Evolutionary conservation across 345 rosid genomes (phyloP).

Genomic region (Xanthoceras sorbifolium): DNA sequence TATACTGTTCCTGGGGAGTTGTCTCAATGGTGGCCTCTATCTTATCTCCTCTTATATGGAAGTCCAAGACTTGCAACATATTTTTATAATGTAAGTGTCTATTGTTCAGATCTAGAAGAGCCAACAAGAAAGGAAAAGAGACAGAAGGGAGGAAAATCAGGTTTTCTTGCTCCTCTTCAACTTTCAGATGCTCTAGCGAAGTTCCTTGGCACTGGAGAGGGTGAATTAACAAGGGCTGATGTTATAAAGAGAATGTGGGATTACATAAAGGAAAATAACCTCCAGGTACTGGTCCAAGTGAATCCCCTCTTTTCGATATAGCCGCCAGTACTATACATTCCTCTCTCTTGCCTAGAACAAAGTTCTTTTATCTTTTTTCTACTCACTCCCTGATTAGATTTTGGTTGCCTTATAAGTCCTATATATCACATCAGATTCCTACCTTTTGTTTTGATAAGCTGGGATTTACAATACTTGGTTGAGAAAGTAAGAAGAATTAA

Average conservation of each 20-base stretch:
- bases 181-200: constrained; percentile 53
- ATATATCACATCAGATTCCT: neutral
- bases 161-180: constrained; percentile 56
- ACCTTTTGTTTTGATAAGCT: neutral
- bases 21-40: neutral
- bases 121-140: constrained; percentile 46
- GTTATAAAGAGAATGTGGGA: constrained; percentile 53
- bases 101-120: constrained; percentile 40
- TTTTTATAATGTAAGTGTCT: neutral
- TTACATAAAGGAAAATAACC: constrained; percentile 49
- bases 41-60: neutral
- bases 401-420: neutral
- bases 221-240: constrained; percentile 42
- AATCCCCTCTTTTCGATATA: neutral
- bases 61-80: neutral
- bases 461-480: neutral
- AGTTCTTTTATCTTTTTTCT: neutral
- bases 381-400: neutral
- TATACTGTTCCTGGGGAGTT: neutral
- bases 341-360: neutral
- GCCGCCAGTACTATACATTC: neutral
- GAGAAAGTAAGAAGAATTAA: neutral
- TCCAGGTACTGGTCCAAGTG: constrained; percentile 38
- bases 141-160: constrained; percentile 49
- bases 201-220: constrained; percentile 58